phyloP scores from a whole-genome alignment of 140 eudicot genomes.

The Cichorium intybus region DNA sequence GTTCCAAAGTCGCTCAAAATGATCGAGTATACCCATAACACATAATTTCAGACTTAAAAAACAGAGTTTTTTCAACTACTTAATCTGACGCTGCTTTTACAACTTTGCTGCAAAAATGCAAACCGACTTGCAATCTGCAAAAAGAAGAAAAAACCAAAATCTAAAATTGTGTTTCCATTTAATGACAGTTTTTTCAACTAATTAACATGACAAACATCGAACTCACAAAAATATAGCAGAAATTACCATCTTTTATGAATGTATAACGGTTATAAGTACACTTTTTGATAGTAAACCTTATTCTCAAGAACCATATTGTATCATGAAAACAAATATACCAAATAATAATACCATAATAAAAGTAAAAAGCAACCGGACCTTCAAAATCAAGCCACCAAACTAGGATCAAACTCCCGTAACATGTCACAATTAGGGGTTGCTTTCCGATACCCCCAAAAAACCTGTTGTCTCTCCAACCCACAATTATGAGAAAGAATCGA shows the following conservation, averaged over 20 bases:
- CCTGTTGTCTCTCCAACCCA: constrained; percentile 52
- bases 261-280: constrained; percentile 11
- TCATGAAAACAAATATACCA: not conserved
- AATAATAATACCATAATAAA: not conserved
- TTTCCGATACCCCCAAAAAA: constrained; percentile 53
- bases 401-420: constrained; percentile 45
- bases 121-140: not conserved
- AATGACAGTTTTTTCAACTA: too few species aligned
- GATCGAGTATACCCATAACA: too few species aligned
- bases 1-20: too few species aligned
- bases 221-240: not conserved
- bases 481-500: constrained; percentile 51
- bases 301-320: constrained; percentile 7
- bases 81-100: too few species aligned
- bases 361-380: constrained; percentile 12
- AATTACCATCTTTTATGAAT: constrained; percentile 3
- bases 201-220: too few species aligned
- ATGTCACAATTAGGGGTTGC: constrained; percentile 64
- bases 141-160: too few species aligned
- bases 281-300: constrained; percentile 3
- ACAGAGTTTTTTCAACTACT: too few species aligned
- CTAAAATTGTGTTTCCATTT: not conserved
- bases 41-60: too few species aligned
- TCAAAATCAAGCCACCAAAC: constrained; percentile 34
- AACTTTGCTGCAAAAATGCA: too few species aligned